Evolutionary conservation across 371 early-diverging fungal genomes (phyloP), one percentile per base, ranked within the genome.

Genomic region (Nematocida sp.): DNA sequence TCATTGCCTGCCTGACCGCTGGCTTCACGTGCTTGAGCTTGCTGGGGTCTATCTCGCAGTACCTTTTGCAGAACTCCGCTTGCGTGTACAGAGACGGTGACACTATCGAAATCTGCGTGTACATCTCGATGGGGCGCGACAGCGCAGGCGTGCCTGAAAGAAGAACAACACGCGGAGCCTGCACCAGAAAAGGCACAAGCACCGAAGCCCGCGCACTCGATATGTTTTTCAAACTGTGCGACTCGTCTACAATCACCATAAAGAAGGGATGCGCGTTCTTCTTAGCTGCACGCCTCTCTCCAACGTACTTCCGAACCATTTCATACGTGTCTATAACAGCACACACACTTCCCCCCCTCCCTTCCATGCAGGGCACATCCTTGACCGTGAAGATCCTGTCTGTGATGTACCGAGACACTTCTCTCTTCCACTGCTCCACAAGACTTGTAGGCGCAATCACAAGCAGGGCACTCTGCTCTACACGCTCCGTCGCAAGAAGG

Each of bases 121-220:
- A 89, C 4, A 89, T 77, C 56, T 88, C 88, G 0, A 84, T 46
- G 1, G 89, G 88, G 49, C 86, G 80, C 31, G 86, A 84, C 13
- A 86, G 76, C 1, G 85, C 85, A 7, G 88, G 87, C 19, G 87
- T 87, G 2, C 87, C 88, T 49, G 80, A 81, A n/a, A 79, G 41
- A 27, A 82, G 49, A 5, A 89, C 64, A 0, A 81, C 83, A 5
- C 83, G 57, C 3, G 67, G 52, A 3, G 84, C 54, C 2, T 77
- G 67, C 67, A 85, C 65, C 11, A 88, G 40, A 19, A 88, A 27
- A 13, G 87, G 87, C 19, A 82, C 29, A 25, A 87, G 64, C 40
- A 38, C 66, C 46, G 79, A 79, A 11, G 86, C 83, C 45, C 87
- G 75, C 79, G 86, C 79, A 21, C 85, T 78, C 67, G 80, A 62